These are phyloP conservation scores for Colletotrichum sp. DNA, from an alignment of 2,329 filamentous ascomycete genomes.

Conservation along the genomic window DNA sequence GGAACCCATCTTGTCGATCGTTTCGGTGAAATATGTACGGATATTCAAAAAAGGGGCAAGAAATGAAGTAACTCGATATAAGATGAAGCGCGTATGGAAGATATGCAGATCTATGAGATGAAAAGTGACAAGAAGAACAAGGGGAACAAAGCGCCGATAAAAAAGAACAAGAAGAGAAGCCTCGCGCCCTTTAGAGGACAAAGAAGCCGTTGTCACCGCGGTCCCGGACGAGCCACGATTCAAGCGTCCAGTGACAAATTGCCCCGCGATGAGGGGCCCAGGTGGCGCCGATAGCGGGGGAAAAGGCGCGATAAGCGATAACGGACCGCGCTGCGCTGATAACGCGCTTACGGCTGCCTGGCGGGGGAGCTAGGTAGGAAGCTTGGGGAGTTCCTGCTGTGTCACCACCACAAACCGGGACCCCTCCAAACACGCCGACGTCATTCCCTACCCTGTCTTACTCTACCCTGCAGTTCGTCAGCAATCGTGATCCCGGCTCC, in stretches of 20 bases:
- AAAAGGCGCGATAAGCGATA: background rate
- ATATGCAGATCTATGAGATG: background rate
- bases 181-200: background rate
- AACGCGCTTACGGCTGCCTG: background rate
- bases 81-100: background rate
- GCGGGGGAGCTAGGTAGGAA: too few species aligned
- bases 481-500: background rate
- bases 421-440: background rate
- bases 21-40: background rate
- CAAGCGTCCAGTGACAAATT: background rate
- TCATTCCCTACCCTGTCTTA: background rate
- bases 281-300: constrained; percentile 3
- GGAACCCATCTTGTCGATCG: constrained; percentile 17
- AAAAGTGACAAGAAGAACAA: background rate
- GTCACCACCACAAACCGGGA: background rate
- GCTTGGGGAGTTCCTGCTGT: background rate
- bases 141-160: background rate
- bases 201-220: background rate
- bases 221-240: background rate
- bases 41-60: background rate
- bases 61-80: background rate
- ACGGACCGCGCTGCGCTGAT: background rate
- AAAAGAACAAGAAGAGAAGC: background rate
- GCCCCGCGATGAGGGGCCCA: background rate
- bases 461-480: background rate